phyloP scores from a whole-genome alignment of 495 filamentous ascomycete genomes.

The Alectoria sarmentosa region DNA sequence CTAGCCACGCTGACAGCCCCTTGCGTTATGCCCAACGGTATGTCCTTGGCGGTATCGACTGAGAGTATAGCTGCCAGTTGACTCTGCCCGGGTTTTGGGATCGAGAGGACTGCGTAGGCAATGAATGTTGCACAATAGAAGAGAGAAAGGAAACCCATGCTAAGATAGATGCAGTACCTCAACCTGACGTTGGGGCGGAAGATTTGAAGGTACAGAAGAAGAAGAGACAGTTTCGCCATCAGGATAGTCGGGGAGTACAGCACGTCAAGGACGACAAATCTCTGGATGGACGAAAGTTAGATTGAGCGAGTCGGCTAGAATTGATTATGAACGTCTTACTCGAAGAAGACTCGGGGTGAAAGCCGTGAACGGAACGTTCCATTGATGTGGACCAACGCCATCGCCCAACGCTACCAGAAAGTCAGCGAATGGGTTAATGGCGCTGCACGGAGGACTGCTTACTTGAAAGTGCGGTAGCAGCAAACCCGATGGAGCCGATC shows the following conservation, averaged over 20 bases:
- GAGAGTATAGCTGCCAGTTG: constrained; percentile 9
- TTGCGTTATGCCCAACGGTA: constrained; percentile 8
- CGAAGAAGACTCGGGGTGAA: constrained; percentile 11
- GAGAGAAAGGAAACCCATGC: constrained; percentile 16
- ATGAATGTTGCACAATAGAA: constrained; percentile 16
- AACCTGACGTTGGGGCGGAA: constrained; percentile 19
- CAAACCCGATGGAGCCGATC: constrained; percentile 21
- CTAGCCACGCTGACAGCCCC: constrained; percentile 12
- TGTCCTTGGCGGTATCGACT: constrained; percentile 1
- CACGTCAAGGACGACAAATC: constrained; percentile 13
- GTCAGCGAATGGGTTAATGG: background rate
- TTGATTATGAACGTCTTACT: constrained; percentile 6
- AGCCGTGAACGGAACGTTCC: constrained; percentile 12
- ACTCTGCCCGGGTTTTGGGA: constrained; percentile 8
- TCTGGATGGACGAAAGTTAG: constrained; percentile 13
- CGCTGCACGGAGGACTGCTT: background rate
- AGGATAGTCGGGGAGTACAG: constrained; percentile 21
- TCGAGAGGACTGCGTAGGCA: constrained; percentile 6
- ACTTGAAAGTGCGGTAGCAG: constrained; percentile 17
- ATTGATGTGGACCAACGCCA: constrained; percentile 20
- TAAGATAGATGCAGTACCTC: constrained; percentile 18
- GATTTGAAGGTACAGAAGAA: constrained; percentile 24
- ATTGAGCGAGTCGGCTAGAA: background rate
- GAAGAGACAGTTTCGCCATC: constrained; percentile 24
- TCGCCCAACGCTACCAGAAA: constrained; percentile 1